phyloP scores from a whole-genome alignment of 371 early-diverging fungal species.

The Mucor piriformis region DNA sequence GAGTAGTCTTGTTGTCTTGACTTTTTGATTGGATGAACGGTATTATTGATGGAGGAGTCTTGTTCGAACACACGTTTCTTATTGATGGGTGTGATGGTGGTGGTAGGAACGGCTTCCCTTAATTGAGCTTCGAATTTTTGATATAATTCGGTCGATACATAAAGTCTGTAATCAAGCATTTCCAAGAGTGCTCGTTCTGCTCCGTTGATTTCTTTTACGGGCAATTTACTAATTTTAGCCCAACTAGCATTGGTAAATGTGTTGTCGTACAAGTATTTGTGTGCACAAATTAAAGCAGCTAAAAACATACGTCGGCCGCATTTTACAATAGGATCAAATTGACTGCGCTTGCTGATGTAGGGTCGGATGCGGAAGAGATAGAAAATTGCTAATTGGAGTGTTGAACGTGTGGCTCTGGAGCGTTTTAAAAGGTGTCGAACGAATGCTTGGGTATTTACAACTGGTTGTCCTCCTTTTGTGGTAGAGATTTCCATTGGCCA shows the following conservation, averaged over 20 bases:
- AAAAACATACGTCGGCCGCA: slow-evolving; percentile 85
- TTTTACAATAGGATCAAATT: slow-evolving; percentile 41
- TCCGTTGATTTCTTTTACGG: slow-evolving; percentile 70
- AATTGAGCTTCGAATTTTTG: slow-evolving; percentile 34
- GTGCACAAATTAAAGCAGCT: slow-evolving; percentile 77
- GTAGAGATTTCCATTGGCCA: slow-evolving; percentile 40
- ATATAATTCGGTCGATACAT: slow-evolving; percentile 61
- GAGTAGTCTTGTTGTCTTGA: slow-evolving; percentile 1
- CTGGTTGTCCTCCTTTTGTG: slow-evolving; percentile 44
- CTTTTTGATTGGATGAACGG: slow-evolving; percentile 16
- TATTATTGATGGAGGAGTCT: not conserved
- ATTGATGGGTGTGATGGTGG: not conserved
- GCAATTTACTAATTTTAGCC: slow-evolving; percentile 77
- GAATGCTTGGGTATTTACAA: slow-evolving; percentile 69
- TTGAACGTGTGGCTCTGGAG: slow-evolving; percentile 78
- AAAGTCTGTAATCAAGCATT: slow-evolving; percentile 75
- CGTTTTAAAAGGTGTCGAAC: slow-evolving; percentile 78
- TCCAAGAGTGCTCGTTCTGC: slow-evolving; percentile 75
- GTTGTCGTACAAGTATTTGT: slow-evolving; percentile 80
- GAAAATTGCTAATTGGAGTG: slow-evolving; percentile 76
- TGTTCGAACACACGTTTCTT: slow-evolving; percentile 7
- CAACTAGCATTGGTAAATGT: slow-evolving; percentile 83
- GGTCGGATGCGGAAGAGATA: slow-evolving; percentile 68
- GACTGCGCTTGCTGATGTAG: slow-evolving; percentile 35
- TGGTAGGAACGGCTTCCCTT: slow-evolving; percentile 20